Base-by-base conservation (phyloP, 2,329 filamentous ascomycete genomes). In the Geosmithia flava region DNA sequence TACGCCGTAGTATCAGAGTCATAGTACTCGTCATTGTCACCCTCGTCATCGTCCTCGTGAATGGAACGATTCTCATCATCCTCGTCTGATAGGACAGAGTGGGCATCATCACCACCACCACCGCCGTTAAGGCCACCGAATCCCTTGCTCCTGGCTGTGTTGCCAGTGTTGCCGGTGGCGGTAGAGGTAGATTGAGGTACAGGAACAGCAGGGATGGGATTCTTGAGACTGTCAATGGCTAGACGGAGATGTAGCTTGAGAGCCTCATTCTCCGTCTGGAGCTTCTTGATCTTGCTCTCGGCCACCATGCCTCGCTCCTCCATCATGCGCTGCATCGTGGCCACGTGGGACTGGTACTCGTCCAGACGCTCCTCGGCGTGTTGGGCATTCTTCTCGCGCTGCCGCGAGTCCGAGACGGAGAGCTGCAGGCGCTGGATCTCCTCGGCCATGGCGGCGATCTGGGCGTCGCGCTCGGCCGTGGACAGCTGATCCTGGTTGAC, bases 401-500 rank as follows among this genome's bases (percentile, higher is more conserved):
- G 79, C 53, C 72, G 69, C 46, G 72, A 78, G 58, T 87, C 79
- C 10, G 76, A 78, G 20, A 85, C 79, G 8, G 71, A 87, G 52
- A 95, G 75, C 63, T 97, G 91, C 47, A 98, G 73, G 27, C 75
- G 68, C 19, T 89, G 87, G 55, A 98, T 98, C 55, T 94, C 93
- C 59, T 95, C 91, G 10, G 88, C 84, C 93, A 98, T 97, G 59
- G 89, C 86, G 1, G 80, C 74, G 58, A 98, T 95, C 65, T 97
- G 88, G 3, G 88, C 89, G 65, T 98, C 93, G 54, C 94, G 83
- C 68, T 97, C 87, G 1, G 91, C 93, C 15, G 88, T 85, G 10
- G 87, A 91, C 55, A 96, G 83, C 57, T 89, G 85, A 65, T 96
- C 90, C 68, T 98, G 89, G 69, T 98, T 98, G 68, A 97, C 87